Base-by-base conservation (phyloP, 169 alveolate species). In the Plasmodium fragile region DNA sequence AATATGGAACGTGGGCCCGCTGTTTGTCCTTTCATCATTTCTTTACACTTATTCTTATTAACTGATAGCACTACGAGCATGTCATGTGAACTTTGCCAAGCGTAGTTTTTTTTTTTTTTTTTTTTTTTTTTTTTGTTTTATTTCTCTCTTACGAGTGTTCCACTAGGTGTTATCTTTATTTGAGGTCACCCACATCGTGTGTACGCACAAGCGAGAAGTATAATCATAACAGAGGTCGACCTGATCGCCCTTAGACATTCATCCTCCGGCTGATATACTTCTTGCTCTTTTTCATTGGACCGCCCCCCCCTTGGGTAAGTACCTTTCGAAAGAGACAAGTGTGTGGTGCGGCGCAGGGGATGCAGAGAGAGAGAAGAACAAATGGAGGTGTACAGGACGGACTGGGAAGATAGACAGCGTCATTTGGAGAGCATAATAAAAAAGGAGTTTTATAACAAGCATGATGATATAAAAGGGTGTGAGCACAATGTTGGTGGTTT, bases 381-480 rank as follows among this genome's bases (percentile, higher is more conserved):
- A n/a, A 80, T 65, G 92, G 49, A 69, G 22, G 72, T 30, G 2
- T 22, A 41, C 36, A 81, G 52, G 49, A 71, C 45, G 18, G 94
- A 80, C 5, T 70, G 77, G 77, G 73, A 91, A 39, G 92, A 91
- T 3, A 91, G 84, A 43, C 92, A 91, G 36, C 45, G 45, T 25
- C 82, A 91, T 16, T 34, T 91, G 75, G 94, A 80, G 73, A 30
- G 59, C 7, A 80, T 91, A 80, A 91, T 91, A 16, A 91, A 80
- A 71, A 91, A 81, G 53, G 71, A 91, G 49, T 91, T 28, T 43
- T 91, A 80, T 73, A 70, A 28, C 73, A 91, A 69, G 1, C 18
- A 69, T 39, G 43, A 30, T 79, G 45, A 34, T 22, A 10, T 36
- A 53, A 36, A 70, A 52, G 72, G 53, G 11, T 32, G 30, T n/a